Evolutionary conservation across 1,284 basidiomycete genomes (phyloP).

Genomic region (Microbotryomycetes sp.): DNA sequence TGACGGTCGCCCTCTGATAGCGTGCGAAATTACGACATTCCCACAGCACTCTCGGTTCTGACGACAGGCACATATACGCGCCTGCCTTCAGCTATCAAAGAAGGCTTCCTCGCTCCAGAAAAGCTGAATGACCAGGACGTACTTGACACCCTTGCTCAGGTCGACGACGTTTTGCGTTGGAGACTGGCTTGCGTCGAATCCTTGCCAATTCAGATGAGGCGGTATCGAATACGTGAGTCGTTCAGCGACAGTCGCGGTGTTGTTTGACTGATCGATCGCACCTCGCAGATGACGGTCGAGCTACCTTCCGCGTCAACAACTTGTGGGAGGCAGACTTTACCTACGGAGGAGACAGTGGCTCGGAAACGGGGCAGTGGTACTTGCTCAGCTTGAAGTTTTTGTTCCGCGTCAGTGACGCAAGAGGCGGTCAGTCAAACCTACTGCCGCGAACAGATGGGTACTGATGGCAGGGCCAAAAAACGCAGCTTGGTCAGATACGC

Average conservation of each 20-base stretch:
- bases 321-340: constrained; percentile 71
- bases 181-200: constrained; percentile 49
- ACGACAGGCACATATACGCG: constrained; percentile 72
- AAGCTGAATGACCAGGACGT: constrained; percentile 62
- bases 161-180: constrained; percentile 68
- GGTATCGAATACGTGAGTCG: constrained; percentile 59
- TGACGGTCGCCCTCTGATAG: constrained; percentile 42
- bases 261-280: not conserved
- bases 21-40: constrained; percentile 78
- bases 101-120: constrained; percentile 58
- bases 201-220: constrained; percentile 57
- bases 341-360: constrained; percentile 47
- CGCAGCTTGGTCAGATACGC: constrained; percentile 32
- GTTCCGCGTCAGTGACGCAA: constrained; percentile 53
- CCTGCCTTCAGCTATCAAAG: constrained; percentile 58
- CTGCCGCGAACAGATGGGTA: too few relatives aligned
- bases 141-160: constrained; percentile 55
- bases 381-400: constrained; percentile 68
- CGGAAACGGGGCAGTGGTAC: constrained; percentile 67
- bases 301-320: constrained; percentile 60
- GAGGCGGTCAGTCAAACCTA: constrained; percentile 16
- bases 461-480: not conserved
- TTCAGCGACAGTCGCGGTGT: not conserved
- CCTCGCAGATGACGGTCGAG: constrained; percentile 57
- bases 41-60: constrained; percentile 77